phyloP scores from a whole-genome alignment of 179 eudicot genomes.

The Patellifolia procumbens region DNA sequence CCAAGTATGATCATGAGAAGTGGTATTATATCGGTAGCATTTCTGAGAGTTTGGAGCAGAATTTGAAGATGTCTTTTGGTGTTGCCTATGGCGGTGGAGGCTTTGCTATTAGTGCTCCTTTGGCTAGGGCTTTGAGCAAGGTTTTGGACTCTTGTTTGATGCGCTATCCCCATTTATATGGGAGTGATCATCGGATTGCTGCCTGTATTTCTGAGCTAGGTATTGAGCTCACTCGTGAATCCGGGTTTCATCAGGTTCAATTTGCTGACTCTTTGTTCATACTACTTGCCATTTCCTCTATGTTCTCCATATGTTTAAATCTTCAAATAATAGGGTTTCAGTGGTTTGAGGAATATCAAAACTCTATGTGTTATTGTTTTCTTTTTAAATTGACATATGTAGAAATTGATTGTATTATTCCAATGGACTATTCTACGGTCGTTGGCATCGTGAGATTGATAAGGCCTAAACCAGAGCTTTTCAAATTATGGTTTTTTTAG shows the following conservation, averaged over 20 bases:
- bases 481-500: no score
- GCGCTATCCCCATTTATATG: conserved; percentile 73
- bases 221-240: conserved; percentile 57
- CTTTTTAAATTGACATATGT: no score
- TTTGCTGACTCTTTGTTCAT: background rate
- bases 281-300: background rate
- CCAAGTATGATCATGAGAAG: conserved; percentile 51
- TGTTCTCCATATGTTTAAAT: background rate
- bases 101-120: conserved; percentile 57
- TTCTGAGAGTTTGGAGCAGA: conserved; percentile 67
- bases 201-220: conserved; percentile 84
- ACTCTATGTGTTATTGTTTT: background rate
- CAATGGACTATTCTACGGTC: background rate
- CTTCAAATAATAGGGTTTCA: no score
- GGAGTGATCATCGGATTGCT: conserved; percentile 70
- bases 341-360: background rate
- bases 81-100: conserved; percentile 94
- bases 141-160: conserved; percentile 71
- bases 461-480: no score
- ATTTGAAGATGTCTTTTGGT: conserved; percentile 44
- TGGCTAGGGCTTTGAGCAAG: conserved; percentile 57
- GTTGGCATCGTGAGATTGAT: background rate
- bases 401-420: no score
- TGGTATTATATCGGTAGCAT: conserved; percentile 62
- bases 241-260: conserved; percentile 89